Base-by-base conservation (phyloP, 371 early-diverging fungal species). In the Mortierella sp. region DNA sequence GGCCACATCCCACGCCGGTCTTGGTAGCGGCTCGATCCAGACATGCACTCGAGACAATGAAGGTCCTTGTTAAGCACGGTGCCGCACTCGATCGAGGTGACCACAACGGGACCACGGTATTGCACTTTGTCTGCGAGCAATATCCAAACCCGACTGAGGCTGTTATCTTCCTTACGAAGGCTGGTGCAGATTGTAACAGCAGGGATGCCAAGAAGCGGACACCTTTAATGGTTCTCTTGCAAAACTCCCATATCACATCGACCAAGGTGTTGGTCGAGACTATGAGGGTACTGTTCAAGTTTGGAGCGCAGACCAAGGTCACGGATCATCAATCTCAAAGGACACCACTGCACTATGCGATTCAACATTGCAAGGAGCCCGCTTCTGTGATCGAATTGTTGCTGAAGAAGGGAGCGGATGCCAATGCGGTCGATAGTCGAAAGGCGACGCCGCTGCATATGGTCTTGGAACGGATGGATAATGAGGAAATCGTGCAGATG, bases 381-480 rank as follows among this genome's bases (percentile, higher is more conserved):
- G 47, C 57, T 12, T 51, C 65, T 21, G 65, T 65, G 17, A 65
- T 65, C 19, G 65, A 65, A 31, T 32, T 65, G 44, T 27, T 65
- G 41, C 47, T 65, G 28, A 65, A 65, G 52, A 56, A 57, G 41
- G 57, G 58, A 0, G 65, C 65, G 8, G 65, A 65, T 6, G 65
- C 56, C 19, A 65, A 65, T 17, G 65, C 65, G 30, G 9, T 28
- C 21, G 65, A 65, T 15, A 31, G 17, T 11, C 43, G 44, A 34
- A 65, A 65, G 52, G 24, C 50, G 44, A 52, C 65, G 19, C 57
- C 65, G 17, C 26, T 65, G 52, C 65, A 65, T 15, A 42, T 65
- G 57, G 65, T 65, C 14, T 51, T 65, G 44, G 65, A 65, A 28
- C 43, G 58, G 47, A 52, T 65, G 65, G 65, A 65, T 27, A 57